A percentile compares a stretch with the other conserved stretches of the same genome.
These are phyloP conservation scores for Aspergillus diversus DNA, from an alignment of 495 filamentous ascomycete genomes.

Conservation along the genomic window DNA sequence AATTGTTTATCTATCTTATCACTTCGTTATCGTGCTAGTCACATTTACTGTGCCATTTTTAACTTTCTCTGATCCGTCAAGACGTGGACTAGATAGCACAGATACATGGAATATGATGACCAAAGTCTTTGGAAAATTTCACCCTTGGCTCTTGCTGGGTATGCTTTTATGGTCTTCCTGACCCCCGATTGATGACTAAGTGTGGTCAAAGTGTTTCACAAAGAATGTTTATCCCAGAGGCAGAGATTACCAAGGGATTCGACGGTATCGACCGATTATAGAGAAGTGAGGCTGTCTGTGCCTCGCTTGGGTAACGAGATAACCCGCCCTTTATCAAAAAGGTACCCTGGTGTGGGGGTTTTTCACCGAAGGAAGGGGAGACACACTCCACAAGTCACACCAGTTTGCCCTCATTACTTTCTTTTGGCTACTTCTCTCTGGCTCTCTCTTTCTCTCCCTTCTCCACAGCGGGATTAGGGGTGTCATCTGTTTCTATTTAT, in stretches of 20 bases:
- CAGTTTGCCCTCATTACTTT: background rate
- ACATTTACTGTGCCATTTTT: slow-evolving; percentile 31
- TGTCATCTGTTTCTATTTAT: background rate
- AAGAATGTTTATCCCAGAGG: no score
- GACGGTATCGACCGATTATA: background rate
- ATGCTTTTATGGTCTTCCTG: background rate
- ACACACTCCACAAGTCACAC: background rate
- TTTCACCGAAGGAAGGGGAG: background rate
- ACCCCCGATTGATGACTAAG: no score
- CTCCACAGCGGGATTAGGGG: background rate
- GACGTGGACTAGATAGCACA: slow-evolving; percentile 31
- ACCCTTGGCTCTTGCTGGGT: background rate
- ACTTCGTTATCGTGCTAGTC: slow-evolving; percentile 26
- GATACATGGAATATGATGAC: slow-evolving; percentile 31
- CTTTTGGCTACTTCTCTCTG: no score
- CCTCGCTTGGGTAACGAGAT: background rate
- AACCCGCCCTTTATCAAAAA: no score
- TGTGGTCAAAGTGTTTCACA: no score
- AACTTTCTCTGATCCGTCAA: slow-evolving; percentile 14
- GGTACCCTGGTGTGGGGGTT: background rate
- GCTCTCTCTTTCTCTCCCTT: no score
- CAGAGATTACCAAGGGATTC: no score
- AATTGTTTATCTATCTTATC: slow-evolving; percentile 31
- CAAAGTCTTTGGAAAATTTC: slow-evolving; percentile 15
- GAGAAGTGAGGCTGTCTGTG: background rate